Evolutionary conservation across 2,329 filamentous ascomycete genomes (phyloP), one percentile per base, ranked within the genome.

Genomic region (Fusarium pilosicola): DNA sequence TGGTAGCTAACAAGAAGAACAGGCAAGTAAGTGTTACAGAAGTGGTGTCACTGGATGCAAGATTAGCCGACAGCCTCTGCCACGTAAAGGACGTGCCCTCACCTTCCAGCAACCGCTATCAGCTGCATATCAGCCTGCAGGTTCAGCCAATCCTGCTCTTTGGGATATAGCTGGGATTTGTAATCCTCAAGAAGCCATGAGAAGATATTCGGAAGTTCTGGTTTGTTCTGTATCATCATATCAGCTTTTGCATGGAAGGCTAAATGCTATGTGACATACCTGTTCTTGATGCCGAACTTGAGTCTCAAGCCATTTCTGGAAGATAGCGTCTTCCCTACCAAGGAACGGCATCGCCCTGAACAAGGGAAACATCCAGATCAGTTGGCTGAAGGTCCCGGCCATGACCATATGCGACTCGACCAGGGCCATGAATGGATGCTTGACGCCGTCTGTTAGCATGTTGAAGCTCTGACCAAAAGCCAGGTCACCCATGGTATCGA

Each of bases 11-110:
- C 1, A 36, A 10, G 6, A 20, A 36, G 13, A 52, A 36, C 6
- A 52, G 12, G 12, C 48, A 52, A 20, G 17, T 36, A 4, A 52
- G 30, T 5, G 48, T 52, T 6, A 24, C 30, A 8, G 48, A 52
- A 11, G 48, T 52, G 13, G 48, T 52, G 15, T 52, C 48, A 4
- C 48, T 51, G 4, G 0, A 15, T 7, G 14, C 0, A 18, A 0
- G 4, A 5, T 51, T 11, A 51, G n/a, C 2, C 3, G 2, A 20
- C 1, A 24, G n/a, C 13, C 6, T 14, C 15, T 14, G 0, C 1
- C 22, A 10, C 3, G 7, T 3, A 10, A 1, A 2, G 22, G 1
- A 0, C 3, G 4, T 11, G 1, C 0, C 3, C 8, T 24, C 6
- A 51, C 30, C 30, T 52, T 20, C 48, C 30, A 15, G 48, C 30